These are phyloP conservation scores for Backusella circina DNA, from an alignment of 192 early-diverging fungal genomes.

Conservation along the genomic window DNA sequence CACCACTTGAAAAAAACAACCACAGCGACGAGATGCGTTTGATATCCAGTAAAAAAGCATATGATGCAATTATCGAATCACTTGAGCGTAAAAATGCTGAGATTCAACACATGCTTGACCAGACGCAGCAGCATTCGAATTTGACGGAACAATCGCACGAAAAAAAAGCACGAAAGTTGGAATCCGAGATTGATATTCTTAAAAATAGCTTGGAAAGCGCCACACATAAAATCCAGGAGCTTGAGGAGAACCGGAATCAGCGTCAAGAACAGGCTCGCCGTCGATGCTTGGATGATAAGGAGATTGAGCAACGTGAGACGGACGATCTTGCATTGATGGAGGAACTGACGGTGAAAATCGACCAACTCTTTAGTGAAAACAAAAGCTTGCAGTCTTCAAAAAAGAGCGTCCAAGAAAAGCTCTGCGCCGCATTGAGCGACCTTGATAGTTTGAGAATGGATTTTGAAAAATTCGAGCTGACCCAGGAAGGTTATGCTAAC, in stretches of 20 bases:
- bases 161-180: slow-evolving; percentile 14
- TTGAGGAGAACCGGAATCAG: slow-evolving; percentile 22
- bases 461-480: slow-evolving; percentile 20
- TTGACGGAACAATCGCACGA: slow-evolving; percentile 11
- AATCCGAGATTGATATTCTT: slow-evolving; percentile 23
- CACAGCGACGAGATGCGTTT: background rate
- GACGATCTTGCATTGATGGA: slow-evolving; percentile 14
- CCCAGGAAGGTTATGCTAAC: slow-evolving; percentile 22
- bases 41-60: slow-evolving; percentile 9
- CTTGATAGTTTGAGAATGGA: background rate
- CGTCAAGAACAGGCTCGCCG: background rate
- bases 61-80: slow-evolving; percentile 18
- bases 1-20: background rate
- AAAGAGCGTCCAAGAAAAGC: slow-evolving; percentile 6
- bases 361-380: slow-evolving; percentile 5
- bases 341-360: background rate
- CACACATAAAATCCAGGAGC: slow-evolving; percentile 24
- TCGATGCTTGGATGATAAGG: background rate
- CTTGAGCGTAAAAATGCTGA: slow-evolving; percentile 32
- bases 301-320: background rate
- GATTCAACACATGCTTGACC: slow-evolving; percentile 13
- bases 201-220: slow-evolving; percentile 19
- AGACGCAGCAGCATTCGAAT: slow-evolving; percentile 13
- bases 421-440: background rate
- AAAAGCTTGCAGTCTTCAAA: slow-evolving; percentile 6